These are phyloP conservation scores for Aspergillus bombycis DNA, from an alignment of 2,329 filamentous ascomycete species.

Conservation along the genomic window DNA sequence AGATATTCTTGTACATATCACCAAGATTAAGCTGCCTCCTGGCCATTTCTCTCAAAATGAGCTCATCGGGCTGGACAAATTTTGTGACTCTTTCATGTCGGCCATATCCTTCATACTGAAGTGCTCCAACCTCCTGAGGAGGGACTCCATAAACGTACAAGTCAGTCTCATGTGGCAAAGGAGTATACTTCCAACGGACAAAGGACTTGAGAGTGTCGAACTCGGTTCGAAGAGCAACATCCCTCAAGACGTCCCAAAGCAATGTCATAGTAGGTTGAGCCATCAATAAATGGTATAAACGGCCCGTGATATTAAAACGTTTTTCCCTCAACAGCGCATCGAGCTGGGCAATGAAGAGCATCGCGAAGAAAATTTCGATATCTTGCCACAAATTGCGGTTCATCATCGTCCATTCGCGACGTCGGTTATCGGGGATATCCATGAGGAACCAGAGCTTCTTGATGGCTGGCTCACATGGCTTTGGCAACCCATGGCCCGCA, in stretches of 20 bases:
- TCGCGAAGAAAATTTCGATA: slow-evolving; percentile 62
- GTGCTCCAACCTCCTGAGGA: slow-evolving; percentile 54
- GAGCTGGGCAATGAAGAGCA: slow-evolving; percentile 72
- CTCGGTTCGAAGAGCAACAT: slow-evolving; percentile 54
- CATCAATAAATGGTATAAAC: slow-evolving; percentile 61
- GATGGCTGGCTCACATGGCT: slow-evolving; percentile 51
- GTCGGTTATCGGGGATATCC: slow-evolving; percentile 62
- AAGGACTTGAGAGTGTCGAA: slow-evolving; percentile 61
- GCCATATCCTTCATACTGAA: slow-evolving; percentile 43
- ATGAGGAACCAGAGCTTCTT: slow-evolving; percentile 75
- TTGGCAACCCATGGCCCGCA: slow-evolving; percentile 61
- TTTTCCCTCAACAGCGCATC: slow-evolving; percentile 71
- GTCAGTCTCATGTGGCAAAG: slow-evolving; percentile 27
- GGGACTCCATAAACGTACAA: slow-evolving; percentile 56
- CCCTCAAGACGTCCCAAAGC: slow-evolving; percentile 64
- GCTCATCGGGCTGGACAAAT: slow-evolving; percentile 61
- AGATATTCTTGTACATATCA: slow-evolving; percentile 58
- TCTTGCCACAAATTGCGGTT: slow-evolving; percentile 60
- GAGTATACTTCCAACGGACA: slow-evolving; percentile 59
- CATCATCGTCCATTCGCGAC: slow-evolving; percentile 59
- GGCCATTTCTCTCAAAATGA: slow-evolving; percentile 60
- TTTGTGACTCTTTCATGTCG: slow-evolving; percentile 40
- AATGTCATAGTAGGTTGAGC: slow-evolving; percentile 60
- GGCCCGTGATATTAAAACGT: slow-evolving; percentile 50
- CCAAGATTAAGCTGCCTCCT: slow-evolving; percentile 59